These are phyloP conservation scores for Aspergillus niger DNA, from an alignment of 2,329 filamentous ascomycete genomes.

Conservation along the genomic window DNA sequence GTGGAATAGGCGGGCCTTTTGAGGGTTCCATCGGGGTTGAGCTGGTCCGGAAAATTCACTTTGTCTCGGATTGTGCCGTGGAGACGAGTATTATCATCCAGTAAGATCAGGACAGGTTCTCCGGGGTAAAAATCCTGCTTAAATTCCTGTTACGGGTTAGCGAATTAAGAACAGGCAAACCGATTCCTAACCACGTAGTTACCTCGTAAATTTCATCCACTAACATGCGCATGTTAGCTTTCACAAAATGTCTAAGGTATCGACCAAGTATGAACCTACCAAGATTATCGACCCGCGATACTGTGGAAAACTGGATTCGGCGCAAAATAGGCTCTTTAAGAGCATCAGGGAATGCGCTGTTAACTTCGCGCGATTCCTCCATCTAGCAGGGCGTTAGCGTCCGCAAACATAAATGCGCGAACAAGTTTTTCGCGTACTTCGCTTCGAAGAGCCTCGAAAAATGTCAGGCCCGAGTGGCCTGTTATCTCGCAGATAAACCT, in stretches of 20 bases:
- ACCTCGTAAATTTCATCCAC: slow-evolving; percentile 56
- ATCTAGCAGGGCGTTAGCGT: slow-evolving; percentile 52
- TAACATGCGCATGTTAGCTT: slow-evolving; percentile 31
- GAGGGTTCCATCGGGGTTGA: slow-evolving; percentile 66
- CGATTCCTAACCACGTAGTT: slow-evolving; percentile 20
- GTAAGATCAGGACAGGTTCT: slow-evolving; percentile 74
- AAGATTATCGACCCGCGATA: slow-evolving; percentile 83
- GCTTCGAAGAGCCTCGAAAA: slow-evolving; percentile 88
- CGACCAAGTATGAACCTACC: slow-evolving; percentile 47
- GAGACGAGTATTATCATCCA: slow-evolving; percentile 67
- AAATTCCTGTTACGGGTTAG: slow-evolving; percentile 59
- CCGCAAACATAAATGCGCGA: slow-evolving; percentile 1
- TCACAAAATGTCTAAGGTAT: slow-evolving; percentile 5
- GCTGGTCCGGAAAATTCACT: slow-evolving; percentile 67
- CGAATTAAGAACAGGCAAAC: background rate
- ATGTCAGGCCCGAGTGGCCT: slow-evolving; percentile 85
- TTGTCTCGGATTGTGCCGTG: slow-evolving; percentile 83
- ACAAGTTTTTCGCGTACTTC: slow-evolving; percentile 64
- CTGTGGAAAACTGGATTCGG: slow-evolving; percentile 86
- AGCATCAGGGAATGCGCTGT: slow-evolving; percentile 86
- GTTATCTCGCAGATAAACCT: slow-evolving; percentile 96
- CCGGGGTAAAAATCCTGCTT: slow-evolving; percentile 89
- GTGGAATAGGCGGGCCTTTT: slow-evolving; percentile 69
- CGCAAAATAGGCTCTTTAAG: slow-evolving; percentile 88
- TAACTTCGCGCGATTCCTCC: slow-evolving; percentile 81